These are phyloP conservation scores for Apium graveolens DNA, from an alignment of 129 eudicot species.

Conservation along the genomic window DNA sequence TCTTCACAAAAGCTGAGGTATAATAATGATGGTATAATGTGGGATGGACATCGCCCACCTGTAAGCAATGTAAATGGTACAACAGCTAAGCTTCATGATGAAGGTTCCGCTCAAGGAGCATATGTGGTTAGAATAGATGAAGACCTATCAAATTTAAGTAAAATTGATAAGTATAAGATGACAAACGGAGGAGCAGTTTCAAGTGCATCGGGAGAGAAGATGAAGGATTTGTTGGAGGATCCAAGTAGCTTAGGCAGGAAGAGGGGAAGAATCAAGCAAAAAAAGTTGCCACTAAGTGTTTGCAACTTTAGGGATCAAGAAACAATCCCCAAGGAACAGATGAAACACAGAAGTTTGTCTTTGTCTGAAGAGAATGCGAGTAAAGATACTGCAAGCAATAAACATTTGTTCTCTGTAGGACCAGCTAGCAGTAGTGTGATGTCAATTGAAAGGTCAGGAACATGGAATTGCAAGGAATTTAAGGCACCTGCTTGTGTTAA, in stretches of 20 bases:
- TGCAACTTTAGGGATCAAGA: constrained; percentile 66
- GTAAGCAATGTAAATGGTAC: constrained; percentile 32
- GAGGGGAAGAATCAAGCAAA: constrained; percentile 84
- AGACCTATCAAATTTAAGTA: constrained; percentile 24
- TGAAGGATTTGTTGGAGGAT: constrained; percentile 39
- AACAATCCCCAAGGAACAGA: constrained; percentile 45
- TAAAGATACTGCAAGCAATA: constrained; percentile 11
- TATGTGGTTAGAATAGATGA: constrained; percentile 33
- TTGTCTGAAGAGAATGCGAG: constrained; percentile 4
- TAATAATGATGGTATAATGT: constrained; percentile 16
- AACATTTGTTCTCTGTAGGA: constrained; percentile 33
- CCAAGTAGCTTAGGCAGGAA: constrained; percentile 41
- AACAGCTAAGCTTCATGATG: constrained; percentile 20
- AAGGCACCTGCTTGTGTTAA: constrained; percentile 50
- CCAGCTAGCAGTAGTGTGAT: constrained; percentile 25
- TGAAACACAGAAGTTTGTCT: constrained; percentile 24
- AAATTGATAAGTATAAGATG: constrained; percentile 21
- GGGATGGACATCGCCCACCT: constrained; percentile 16
- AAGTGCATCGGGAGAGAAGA: constrained; percentile 28
- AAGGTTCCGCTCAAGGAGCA: constrained; percentile 23
- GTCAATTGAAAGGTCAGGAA: constrained; percentile 34
- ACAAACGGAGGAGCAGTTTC: constrained; percentile 23
- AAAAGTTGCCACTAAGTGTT: constrained; percentile 72
- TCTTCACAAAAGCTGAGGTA: constrained; percentile 22
- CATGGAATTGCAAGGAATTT: constrained; percentile 68